Conservation (phyloP, 208 protist genomes). For the Crithidia bombi region DNA sequence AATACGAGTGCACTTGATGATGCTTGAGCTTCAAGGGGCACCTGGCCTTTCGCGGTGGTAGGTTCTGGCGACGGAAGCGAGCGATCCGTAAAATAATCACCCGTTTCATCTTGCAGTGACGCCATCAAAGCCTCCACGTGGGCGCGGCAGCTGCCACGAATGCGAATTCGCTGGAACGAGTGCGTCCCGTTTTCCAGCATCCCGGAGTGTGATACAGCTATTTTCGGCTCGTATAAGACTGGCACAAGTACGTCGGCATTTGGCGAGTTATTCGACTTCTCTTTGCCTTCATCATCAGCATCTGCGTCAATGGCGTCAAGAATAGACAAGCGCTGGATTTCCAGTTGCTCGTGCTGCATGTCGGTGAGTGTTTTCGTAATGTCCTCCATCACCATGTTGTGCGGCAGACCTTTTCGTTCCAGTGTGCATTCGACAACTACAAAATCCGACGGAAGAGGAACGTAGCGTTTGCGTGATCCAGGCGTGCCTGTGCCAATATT, state of each 20-base stretch:
- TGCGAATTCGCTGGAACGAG: constrained; percentile 85
- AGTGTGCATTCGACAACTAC: constrained; percentile 82
- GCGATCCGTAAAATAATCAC: constrained; percentile 72
- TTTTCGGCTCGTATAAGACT: constrained; percentile 83
- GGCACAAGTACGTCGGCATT: constrained; percentile 48
- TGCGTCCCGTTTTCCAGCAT: constrained; percentile 82
- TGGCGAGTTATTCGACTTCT: not conserved
- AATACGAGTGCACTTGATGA: not conserved
- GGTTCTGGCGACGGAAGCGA: constrained; percentile 10
- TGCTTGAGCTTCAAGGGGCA: not conserved
- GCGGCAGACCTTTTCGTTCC: constrained; percentile 80
- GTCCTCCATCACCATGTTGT: constrained; percentile 87
- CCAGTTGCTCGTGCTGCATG: constrained; percentile 71
- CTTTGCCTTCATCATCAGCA: constrained; percentile 11
- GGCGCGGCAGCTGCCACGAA: constrained; percentile 82
- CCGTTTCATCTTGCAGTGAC: constrained; percentile 46
- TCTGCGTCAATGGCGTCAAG: constrained; percentile 46
- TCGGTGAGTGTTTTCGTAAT: constrained; percentile 69
- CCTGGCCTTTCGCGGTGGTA: not conserved
- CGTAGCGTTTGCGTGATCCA: constrained; percentile 31
- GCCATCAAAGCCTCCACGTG: constrained; percentile 72
- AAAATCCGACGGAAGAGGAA: constrained; percentile 74
- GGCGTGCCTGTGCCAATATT: not conserved
- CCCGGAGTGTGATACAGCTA: constrained; percentile 82
- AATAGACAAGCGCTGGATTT: constrained; percentile 70